Evolutionary conservation across 306 rosid genomes (phyloP).

Genomic region (Quercus ilex): DNA sequence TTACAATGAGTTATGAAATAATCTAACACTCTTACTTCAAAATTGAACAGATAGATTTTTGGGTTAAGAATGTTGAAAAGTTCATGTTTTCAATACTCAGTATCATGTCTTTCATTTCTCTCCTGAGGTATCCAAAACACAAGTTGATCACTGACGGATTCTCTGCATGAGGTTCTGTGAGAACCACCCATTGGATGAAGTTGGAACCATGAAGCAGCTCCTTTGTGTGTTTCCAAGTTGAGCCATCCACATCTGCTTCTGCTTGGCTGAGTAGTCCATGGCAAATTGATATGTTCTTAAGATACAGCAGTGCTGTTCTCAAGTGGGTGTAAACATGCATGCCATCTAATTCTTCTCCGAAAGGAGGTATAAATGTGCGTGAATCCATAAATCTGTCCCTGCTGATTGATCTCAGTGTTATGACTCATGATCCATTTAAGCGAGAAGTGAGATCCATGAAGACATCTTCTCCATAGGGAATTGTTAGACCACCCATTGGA

Average conservation of each 20-base stretch:
- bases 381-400: background rate
- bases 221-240: background rate
- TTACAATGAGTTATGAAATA: background rate
- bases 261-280: background rate
- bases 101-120: background rate
- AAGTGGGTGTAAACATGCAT: too few species aligned
- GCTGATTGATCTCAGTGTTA: background rate
- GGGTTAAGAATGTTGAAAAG: background rate
- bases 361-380: background rate
- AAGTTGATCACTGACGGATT: background rate
- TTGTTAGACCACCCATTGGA: constrained; percentile 54
- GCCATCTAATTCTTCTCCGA: background rate
- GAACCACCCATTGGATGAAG: background rate
- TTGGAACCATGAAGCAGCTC: too few species aligned
- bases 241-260: background rate
- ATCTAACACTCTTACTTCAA: background rate
- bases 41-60: background rate
- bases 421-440: background rate
- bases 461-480: constrained; percentile 42
- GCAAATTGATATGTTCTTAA: background rate
- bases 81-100: background rate
- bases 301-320: background rate
- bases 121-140: background rate
- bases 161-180: too few species aligned
- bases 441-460: constrained; percentile 33